Evolutionary conservation across 2,329 filamentous ascomycete genomes (phyloP).

Genomic region (Fusarium devonianum): DNA sequence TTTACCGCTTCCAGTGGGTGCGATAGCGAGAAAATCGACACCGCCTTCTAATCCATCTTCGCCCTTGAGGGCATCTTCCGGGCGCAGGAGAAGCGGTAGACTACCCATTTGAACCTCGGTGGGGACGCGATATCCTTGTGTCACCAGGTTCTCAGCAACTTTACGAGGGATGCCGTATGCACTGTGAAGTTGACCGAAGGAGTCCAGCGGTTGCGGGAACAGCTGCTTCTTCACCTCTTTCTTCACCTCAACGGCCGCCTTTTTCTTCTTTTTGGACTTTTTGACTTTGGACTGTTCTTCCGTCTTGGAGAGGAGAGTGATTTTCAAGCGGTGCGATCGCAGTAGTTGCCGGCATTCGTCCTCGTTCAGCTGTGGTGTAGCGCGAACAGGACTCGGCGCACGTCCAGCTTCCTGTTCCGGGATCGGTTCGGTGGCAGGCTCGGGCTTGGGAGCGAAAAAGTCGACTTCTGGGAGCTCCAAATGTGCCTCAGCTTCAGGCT

Average conservation of each 20-base stretch:
- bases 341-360: slow-evolving; percentile 78
- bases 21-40: slow-evolving; percentile 84
- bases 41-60: slow-evolving; percentile 47
- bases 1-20: slow-evolving; percentile 96
- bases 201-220: slow-evolving; percentile 79
- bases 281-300: slow-evolving; percentile 55
- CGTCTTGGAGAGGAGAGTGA: slow-evolving; percentile 72
- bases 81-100: slow-evolving; percentile 77
- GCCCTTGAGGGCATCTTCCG: slow-evolving; percentile 57
- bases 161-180: slow-evolving; percentile 77
- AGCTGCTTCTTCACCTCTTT: slow-evolving; percentile 67
- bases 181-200: slow-evolving; percentile 75
- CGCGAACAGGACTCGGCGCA: slow-evolving; percentile 40
- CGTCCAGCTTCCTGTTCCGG: slow-evolving; percentile 35
- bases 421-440: slow-evolving; percentile 45
- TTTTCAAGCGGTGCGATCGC: slow-evolving; percentile 82
- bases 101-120: slow-evolving; percentile 94
- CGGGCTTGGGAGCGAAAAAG: slow-evolving; percentile 63
- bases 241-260: slow-evolving; percentile 55
- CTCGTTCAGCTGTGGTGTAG: slow-evolving; percentile 60
- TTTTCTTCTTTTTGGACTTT: slow-evolving; percentile 63
- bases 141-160: slow-evolving; percentile 78
- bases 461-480: slow-evolving; percentile 58
- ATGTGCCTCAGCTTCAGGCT: slow-evolving; percentile 42
- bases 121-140: slow-evolving; percentile 86